Evolutionary conservation across 2,329 filamentous ascomycete species (phyloP), one percentile per base, ranked within the genome.

Genomic region (Fusarium beomiforme): DNA sequence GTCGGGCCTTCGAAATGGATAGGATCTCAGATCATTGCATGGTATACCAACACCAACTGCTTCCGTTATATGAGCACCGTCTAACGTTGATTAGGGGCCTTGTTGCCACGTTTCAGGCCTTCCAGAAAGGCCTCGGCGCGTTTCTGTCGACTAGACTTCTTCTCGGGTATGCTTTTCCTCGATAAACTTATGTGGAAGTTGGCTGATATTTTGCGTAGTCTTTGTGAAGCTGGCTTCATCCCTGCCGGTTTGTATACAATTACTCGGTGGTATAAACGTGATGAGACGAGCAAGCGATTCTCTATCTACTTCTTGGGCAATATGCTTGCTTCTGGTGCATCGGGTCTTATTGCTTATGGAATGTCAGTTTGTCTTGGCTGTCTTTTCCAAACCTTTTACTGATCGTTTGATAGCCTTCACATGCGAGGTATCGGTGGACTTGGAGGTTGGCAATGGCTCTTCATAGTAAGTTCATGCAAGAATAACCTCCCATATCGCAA

Each of bases 1-100:
- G 76, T 86, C 33, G 84, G 84, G 2, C 83, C 84, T 5, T 80
- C 80, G 2, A 77, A 80, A n/a, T 86, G 84, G 84, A 79, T 86
- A 7, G 82, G 72, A 34, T 59, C 64, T 24, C 72, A 75, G 59
- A 73, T 75, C n/a, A 34, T 75, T 2, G 72, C 83, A 41, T 86
- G 78, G 78, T 74, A 31, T n/a, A 24, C 0, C 5, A 9, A 1
- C 9, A 6, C 12, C 17, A 9, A 33, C 6, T 5, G 5, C 8
- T 14, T 14, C 9, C 6, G n/a, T 16, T 12, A 14, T 23, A 19
- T 54, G 19, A 14, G 3, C 16, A 41, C 11, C 17, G 8, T 24
- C 24, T 73, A n/a, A 74, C 44, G 19, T 29, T 17, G 26, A 3
- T 12, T 46, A 73, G 73, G 73, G 78, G 85, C 6, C 75, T 85